These are phyloP conservation scores for Talaromyces amestolkiae DNA, from an alignment of 2,329 filamentous ascomycete species.

Conservation along the genomic window DNA sequence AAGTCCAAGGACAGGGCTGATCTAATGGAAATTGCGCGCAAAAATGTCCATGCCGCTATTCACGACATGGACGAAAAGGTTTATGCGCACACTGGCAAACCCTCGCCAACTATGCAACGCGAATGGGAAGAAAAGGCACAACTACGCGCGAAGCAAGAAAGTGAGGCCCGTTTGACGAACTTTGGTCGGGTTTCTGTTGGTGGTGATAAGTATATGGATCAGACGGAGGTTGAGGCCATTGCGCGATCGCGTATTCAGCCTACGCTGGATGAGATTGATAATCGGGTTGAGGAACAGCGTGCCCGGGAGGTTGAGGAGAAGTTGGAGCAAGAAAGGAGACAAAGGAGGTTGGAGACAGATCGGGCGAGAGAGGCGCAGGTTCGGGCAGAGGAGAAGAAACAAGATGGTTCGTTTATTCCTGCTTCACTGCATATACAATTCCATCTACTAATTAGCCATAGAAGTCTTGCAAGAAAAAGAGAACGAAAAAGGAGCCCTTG, in stretches of 20 bases:
- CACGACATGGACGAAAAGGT: slow-evolving; percentile 79
- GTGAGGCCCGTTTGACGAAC: slow-evolving; percentile 58
- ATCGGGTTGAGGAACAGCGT: slow-evolving; percentile 69
- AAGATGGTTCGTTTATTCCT: slow-evolving; percentile 25
- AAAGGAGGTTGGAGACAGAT: slow-evolving; percentile 54
- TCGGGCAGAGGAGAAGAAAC: slow-evolving; percentile 30
- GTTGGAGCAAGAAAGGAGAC: slow-evolving; percentile 63
- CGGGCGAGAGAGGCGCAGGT: slow-evolving; percentile 40
- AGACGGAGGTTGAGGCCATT: slow-evolving; percentile 74
- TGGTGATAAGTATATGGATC: slow-evolving; percentile 75
- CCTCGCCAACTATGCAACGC: slow-evolving; percentile 64
- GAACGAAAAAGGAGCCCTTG: not conserved
- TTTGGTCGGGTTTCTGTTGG: slow-evolving; percentile 66
- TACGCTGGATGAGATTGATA: slow-evolving; percentile 78
- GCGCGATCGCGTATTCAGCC: slow-evolving; percentile 76
- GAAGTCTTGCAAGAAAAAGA: not conserved
- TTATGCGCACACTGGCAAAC: slow-evolving; percentile 71
- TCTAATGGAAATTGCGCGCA: slow-evolving; percentile 74
- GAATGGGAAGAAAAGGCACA: slow-evolving; percentile 79
- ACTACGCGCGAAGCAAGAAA: slow-evolving; percentile 63
- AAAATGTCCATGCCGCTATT: slow-evolving; percentile 78
- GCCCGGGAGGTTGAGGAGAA: slow-evolving; percentile 64
- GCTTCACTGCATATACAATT: slow-evolving; percentile 4
- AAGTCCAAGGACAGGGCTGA: slow-evolving; percentile 70
- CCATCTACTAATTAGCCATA: not conserved